phyloP scores from a whole-genome alignment of 176 grass and related monocot species.

The Musa schizocarpa region DNA sequence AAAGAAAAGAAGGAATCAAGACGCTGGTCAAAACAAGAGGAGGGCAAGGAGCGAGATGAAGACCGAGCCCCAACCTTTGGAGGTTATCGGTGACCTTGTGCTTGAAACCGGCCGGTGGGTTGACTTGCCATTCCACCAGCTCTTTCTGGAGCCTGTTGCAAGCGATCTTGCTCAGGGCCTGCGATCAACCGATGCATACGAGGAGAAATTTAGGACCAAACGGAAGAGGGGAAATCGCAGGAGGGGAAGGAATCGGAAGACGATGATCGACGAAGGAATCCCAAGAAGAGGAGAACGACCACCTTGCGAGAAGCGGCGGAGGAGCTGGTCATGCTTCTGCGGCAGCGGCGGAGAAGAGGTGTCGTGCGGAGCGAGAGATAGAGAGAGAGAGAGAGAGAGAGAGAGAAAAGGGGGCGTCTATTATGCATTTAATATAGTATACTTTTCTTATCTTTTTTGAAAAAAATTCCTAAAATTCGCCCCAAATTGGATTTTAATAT shows the following conservation, averaged over 20 bases:
- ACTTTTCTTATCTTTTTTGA: background rate
- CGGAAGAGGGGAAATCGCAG: background rate
- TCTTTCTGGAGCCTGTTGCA: conserved; percentile 88
- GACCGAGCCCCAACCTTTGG: conserved; percentile 51
- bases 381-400: background rate
- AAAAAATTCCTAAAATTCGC: too few species aligned
- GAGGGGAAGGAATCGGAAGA: background rate
- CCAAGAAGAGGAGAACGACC: background rate
- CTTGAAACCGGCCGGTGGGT: conserved; percentile 63
- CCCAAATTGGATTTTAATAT: too few species aligned
- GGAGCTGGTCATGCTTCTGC: conserved; percentile 40
- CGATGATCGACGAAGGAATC: background rate
- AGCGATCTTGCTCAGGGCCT: conserved; percentile 96
- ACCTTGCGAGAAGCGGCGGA: conserved; percentile 37
- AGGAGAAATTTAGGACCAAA: background rate
- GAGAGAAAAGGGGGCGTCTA: background rate
- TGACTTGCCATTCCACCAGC: conserved; percentile 79
- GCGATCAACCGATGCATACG: conserved; percentile 8
- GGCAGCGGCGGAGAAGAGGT: background rate
- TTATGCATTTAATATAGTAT: background rate
- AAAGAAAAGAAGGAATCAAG: background rate
- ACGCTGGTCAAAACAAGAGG: background rate
- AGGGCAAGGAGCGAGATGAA: background rate
- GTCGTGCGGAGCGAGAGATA: background rate
- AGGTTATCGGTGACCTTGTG: conserved; percentile 79